Evolutionary conservation across 2,329 filamentous ascomycete genomes (phyloP).

Genomic region (Cladophialophora carrionii): DNA sequence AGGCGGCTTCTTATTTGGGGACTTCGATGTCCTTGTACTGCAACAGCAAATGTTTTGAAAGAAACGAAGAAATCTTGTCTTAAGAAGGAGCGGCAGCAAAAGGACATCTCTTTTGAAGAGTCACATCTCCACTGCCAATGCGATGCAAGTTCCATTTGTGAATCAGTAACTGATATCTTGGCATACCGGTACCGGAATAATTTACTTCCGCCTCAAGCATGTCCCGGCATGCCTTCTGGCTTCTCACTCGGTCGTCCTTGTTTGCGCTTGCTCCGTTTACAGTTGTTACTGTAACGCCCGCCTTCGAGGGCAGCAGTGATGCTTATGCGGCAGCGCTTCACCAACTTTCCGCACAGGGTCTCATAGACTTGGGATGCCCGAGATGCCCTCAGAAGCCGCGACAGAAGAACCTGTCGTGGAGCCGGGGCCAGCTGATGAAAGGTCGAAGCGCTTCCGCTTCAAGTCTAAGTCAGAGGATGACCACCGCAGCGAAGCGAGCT

Average conservation of each 20-base stretch:
- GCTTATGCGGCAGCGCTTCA: not conserved
- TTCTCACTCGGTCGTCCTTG: not conserved
- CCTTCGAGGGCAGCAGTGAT: no score
- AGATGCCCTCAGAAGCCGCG: not conserved
- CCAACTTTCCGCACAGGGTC: not conserved
- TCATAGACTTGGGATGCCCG: constrained; percentile 15
- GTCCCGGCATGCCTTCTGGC: not conserved
- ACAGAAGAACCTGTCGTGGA: not conserved
- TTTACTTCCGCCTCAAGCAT: constrained; percentile 6
- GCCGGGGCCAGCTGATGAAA: constrained; percentile 1
- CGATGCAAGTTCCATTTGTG: constrained; percentile 12
- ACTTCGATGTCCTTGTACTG: not conserved
- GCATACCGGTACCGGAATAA: constrained; percentile 23
- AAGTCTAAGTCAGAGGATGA: constrained; percentile 27
- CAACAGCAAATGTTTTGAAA: not conserved
- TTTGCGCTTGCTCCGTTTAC: not conserved
- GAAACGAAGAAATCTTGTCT: constrained; percentile 1
- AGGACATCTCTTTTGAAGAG: constrained; percentile 24
- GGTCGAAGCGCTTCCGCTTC: constrained; percentile 36
- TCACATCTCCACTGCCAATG: constrained; percentile 21
- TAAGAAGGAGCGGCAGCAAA: constrained; percentile 9
- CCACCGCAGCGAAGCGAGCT: constrained; percentile 5
- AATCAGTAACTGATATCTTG: constrained; percentile 29
- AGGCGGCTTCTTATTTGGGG: not conserved
- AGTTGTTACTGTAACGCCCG: not conserved